phyloP scores from a whole-genome alignment of 139 green algal species.

The Dunaliella primolecta region DNA sequence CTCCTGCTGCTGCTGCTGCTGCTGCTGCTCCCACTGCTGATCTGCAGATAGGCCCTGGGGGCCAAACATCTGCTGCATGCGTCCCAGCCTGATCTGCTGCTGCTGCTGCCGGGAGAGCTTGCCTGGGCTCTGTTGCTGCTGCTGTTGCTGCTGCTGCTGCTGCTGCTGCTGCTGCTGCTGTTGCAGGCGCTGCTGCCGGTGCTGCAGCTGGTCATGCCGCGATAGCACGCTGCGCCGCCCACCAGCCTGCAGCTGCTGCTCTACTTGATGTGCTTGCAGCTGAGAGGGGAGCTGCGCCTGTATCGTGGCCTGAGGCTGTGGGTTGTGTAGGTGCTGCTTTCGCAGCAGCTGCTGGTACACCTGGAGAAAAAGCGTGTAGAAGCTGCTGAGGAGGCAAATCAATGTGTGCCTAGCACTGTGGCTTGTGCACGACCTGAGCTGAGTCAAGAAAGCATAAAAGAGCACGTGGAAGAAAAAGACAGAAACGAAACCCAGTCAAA shows the following conservation, averaged over 20 bases:
- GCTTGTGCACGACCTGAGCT: too few species aligned
- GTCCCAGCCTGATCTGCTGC: constrained; percentile 1
- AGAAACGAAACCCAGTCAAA: too few species aligned
- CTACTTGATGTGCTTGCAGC: neutral
- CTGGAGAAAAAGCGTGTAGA: too few species aligned
- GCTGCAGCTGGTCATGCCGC: neutral
- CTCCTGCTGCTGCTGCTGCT: constrained; percentile 9
- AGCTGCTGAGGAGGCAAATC: too few species aligned
- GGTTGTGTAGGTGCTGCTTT: neutral
- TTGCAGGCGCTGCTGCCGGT: neutral
- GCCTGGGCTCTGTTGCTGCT: constrained; percentile 12
- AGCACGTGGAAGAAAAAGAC: too few species aligned
- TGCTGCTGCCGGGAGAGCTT: neutral
- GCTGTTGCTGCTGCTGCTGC: constrained; percentile 23
- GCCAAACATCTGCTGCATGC: neutral
- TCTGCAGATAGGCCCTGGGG: too few species aligned
- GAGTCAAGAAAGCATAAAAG: too few species aligned
- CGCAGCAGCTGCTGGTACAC: neutral
- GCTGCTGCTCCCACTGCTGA: too few species aligned
- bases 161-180: neutral
- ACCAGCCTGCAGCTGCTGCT: neutral
- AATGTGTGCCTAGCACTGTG: too few species aligned
- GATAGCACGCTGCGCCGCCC: too few species aligned
- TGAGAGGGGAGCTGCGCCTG: neutral
- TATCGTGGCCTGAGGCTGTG: neutral